Base-by-base conservation (phyloP, 2,329 filamentous ascomycete genomes). In the Hypoxylon sp. region DNA sequence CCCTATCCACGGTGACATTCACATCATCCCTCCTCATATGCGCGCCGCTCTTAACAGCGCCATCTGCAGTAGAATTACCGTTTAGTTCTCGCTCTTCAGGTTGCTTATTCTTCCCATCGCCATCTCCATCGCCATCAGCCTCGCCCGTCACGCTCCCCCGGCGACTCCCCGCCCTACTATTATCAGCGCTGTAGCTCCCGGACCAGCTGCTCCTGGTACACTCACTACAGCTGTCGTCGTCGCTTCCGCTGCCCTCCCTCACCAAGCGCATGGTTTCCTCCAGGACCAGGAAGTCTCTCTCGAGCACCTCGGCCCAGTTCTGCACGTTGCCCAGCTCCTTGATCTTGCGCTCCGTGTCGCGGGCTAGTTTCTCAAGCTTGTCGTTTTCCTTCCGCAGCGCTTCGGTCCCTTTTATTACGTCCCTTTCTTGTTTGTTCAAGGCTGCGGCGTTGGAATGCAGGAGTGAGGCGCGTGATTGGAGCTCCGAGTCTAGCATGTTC, bases 281-380 rank as follows among this genome's bases (percentile, higher is more conserved):
- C 5, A 91, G 75, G 46, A 89, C 84, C 59, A 90, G 68, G 69
- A 91, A 88, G 70, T 90, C 87, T 63, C 87, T 78, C 82, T 90
- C 92, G 74, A 95, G 82, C 79, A 94, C 88, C 84, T 96, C 92
- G 21, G 92, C 91, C 92, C 92, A 96, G 77, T 94, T 94, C 83
- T 95, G 91, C 75, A 95, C 87, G 75, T 94, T 90, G 23, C 92
- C 91, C 66, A 94, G 82, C 82, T 94, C 91, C 80, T 94, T 94
- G 63, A 95, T 81, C 74, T 84, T 85, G 69, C 85, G 84, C 47
- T 87, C 85, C 34, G 89, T 89, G 62, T 84, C 84, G 70, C 86
- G 85, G 4, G 88, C 88, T 71, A 92, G 82, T 70, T 85, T 85
- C 70, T 87, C 85, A 74, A 92, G 84, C 77, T 87, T 86, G 66